phyloP scores from a whole-genome alignment of 495 filamentous ascomycete species.

The Neurospora sp. region DNA sequence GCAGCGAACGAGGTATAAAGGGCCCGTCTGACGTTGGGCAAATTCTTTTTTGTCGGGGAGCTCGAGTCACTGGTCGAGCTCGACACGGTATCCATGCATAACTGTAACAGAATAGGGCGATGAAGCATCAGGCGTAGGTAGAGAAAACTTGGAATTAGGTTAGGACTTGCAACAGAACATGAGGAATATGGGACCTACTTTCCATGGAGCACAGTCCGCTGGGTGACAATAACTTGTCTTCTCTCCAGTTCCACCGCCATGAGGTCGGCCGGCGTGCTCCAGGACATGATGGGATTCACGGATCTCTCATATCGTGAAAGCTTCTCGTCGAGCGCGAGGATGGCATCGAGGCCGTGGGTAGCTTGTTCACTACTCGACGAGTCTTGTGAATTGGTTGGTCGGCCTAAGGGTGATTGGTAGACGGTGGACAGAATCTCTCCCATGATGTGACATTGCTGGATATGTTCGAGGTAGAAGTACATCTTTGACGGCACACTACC shows the following conservation, averaged over 20 bases:
- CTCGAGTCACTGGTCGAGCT: background rate
- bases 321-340: conserved; percentile 32
- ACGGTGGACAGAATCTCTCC: conserved; percentile 33
- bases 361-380: conserved; percentile 6
- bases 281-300: conserved; percentile 28
- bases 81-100: conserved; percentile 26
- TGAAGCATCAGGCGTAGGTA: conserved; percentile 37
- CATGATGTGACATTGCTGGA: conserved; percentile 34
- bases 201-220: conserved; percentile 32
- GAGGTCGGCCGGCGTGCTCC: conserved; percentile 16
- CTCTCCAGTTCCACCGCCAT: conserved; percentile 4
- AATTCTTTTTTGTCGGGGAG: background rate
- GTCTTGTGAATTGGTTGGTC: conserved; percentile 3
- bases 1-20: conserved; percentile 28
- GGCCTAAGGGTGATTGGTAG: conserved; percentile 30
- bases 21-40: conserved; percentile 11
- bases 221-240: conserved; percentile 20
- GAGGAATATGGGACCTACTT: conserved; percentile 18
- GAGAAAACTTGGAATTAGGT: conserved; percentile 26
- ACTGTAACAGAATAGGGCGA: conserved; percentile 36
- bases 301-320: conserved; percentile 27
- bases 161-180: background rate
- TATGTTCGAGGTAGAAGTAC: conserved; percentile 31
- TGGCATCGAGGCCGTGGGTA: conserved; percentile 24
- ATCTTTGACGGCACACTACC: conserved; percentile 8